Percentiles rank a stretch among this genome's conserved stretches.
phyloP scores from a whole-genome alignment of 2,329 filamentous ascomycete species.

The Mycogone perniciosa region DNA sequence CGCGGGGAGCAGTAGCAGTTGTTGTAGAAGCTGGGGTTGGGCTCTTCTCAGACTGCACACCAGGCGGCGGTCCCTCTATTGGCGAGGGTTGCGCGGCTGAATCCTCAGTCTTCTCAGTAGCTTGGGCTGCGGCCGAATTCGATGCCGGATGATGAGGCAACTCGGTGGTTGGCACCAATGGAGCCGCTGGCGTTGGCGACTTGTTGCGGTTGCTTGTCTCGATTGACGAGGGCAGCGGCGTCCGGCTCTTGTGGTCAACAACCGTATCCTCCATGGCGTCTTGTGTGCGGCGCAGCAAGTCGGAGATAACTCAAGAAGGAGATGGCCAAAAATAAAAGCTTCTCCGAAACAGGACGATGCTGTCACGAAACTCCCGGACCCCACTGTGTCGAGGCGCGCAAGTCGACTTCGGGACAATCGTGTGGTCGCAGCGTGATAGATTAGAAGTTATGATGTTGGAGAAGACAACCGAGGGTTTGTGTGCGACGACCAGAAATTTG shows the following conservation, averaged over 20 bases:
- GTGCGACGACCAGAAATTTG: neutral
- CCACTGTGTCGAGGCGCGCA: too few species aligned
- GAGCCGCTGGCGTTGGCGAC: neutral
- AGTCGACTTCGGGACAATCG: too few species aligned
- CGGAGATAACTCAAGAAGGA: too few species aligned
- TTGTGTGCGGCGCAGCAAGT: neutral
- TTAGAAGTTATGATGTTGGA: too few species aligned
- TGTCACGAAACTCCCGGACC: too few species aligned
- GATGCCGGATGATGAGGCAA: slow-evolving; percentile 6
- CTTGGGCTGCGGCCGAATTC: neutral
- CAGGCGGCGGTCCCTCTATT: slow-evolving; percentile 1
- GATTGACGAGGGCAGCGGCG: slow-evolving; percentile 6
- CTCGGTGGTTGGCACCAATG: neutral
- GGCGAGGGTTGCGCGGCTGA: neutral
- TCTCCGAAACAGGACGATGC: too few species aligned
- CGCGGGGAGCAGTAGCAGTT: slow-evolving; percentile 3
- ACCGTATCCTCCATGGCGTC: slow-evolving; percentile 5
- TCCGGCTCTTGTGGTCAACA: slow-evolving; percentile 5
- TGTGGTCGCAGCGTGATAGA: too few species aligned
- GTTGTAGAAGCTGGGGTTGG: neutral
- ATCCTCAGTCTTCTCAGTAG: neutral
- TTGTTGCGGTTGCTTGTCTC: neutral
- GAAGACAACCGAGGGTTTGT: too few species aligned
- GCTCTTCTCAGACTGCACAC: too few species aligned
- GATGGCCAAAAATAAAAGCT: too few species aligned